Evolutionary conservation across 2,329 filamentous ascomycete genomes (phyloP).

Genomic region (Nemania sp.): DNA sequence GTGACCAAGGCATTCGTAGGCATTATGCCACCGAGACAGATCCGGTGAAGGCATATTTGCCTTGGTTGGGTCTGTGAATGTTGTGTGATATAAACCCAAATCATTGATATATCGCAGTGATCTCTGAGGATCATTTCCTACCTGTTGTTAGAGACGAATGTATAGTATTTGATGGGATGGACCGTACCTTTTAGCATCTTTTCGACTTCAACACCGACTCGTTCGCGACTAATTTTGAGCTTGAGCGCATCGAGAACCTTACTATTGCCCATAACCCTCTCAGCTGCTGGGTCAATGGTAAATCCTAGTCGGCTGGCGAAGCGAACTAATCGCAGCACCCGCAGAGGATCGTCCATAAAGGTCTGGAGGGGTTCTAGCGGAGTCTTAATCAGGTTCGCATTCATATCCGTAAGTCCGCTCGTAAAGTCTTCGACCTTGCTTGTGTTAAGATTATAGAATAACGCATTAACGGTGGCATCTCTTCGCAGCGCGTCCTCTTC

Average conservation of each 20-base stretch:
- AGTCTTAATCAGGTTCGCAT: conserved; percentile 79
- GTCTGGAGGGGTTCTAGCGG: conserved; percentile 90
- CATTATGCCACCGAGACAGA: conserved; percentile 68
- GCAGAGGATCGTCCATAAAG: conserved; percentile 92
- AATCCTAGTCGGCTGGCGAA: conserved; percentile 90
- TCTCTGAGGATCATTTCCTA: conserved; percentile 49
- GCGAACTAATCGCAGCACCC: conserved; percentile 86
- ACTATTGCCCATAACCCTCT: conserved; percentile 79
- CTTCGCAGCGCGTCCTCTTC: conserved; percentile 89
- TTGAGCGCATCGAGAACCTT: conserved; percentile 83
- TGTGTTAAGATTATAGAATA: conserved; percentile 94
- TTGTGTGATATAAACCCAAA: conserved; percentile 75
- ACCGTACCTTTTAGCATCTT: conserved; percentile 84
- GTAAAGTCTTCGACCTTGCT: conserved; percentile 87
- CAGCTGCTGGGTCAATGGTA: conserved; percentile 76
- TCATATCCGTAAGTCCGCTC: conserved; percentile 80
- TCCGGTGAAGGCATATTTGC: conserved; percentile 66
- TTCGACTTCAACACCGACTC: conserved; percentile 86
- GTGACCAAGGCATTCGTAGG: conserved; percentile 72
- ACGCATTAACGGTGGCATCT: conserved; percentile 93
- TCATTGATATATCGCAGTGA: conserved; percentile 68
- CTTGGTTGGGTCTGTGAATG: conserved; percentile 77
- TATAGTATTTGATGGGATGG: background rate
- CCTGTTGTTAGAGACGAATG: conserved; percentile 13
- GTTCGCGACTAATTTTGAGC: conserved; percentile 90